Evolutionary conservation across 352 stramenopile species (phyloP).

Genomic region (Globisporangium apiculatum): DNA sequence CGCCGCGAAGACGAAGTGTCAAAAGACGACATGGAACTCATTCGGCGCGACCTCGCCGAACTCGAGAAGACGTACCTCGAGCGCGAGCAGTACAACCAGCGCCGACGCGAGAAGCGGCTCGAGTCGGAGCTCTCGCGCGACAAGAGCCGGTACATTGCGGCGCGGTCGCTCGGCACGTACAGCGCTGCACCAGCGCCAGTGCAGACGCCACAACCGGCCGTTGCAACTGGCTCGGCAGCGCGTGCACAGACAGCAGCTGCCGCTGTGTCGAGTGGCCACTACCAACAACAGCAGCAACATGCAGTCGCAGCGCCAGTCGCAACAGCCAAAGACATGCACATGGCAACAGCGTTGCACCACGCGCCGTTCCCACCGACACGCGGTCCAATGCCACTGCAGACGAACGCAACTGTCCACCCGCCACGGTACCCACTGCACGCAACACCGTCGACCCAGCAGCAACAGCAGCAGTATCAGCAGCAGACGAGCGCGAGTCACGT

Average conservation of each 20-base stretch:
- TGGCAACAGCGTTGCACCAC: conserved; percentile 3
- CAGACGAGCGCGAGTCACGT: conserved; percentile 6
- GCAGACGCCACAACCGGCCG: neutral
- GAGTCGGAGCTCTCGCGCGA: conserved; percentile 75
- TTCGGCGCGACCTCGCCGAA: conserved; percentile 75
- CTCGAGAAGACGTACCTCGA: conserved; percentile 96
- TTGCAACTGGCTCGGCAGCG: too few relatives aligned
- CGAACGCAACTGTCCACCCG: conserved; percentile 1
- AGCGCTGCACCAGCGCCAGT: neutral
- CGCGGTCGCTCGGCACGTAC: conserved; percentile 22
- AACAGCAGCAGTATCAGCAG: conserved; percentile 7
- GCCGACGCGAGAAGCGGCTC: conserved; percentile 80
- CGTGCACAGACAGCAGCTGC: conserved; percentile 4
- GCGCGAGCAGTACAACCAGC: conserved; percentile 92
- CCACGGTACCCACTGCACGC: conserved; percentile 8
- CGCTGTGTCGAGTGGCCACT: conserved; percentile 1
- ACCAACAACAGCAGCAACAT: conserved; percentile 9
- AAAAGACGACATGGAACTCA: conserved; percentile 74
- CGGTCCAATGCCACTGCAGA: conserved; percentile 10
- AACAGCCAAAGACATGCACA: neutral
- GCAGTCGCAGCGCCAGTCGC: neutral
- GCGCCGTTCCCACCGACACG: conserved; percentile 11
- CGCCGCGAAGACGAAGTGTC: conserved; percentile 67
- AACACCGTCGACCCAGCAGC: conserved; percentile 3
- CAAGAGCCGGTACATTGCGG: conserved; percentile 50